Evolutionary conservation across 306 rosid genomes (phyloP).

Genomic region (Medicago lupulina): DNA sequence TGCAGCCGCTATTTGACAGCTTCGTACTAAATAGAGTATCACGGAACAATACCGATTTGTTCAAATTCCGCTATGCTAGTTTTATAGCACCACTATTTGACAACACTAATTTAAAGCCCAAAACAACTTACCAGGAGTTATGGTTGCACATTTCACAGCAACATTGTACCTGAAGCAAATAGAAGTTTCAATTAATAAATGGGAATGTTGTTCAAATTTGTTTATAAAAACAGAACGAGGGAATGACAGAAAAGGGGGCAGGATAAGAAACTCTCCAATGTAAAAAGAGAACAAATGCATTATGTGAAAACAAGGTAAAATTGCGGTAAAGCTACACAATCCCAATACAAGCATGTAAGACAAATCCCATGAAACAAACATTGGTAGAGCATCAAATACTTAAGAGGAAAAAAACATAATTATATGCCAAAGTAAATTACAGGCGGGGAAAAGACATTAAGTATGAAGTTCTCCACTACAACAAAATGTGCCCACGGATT

Average conservation of each 20-base stretch:
- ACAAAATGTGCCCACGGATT: neutral
- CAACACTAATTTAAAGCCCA: constrained; percentile 1
- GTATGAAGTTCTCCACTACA: neutral
- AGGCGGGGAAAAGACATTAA: constrained; percentile 4
- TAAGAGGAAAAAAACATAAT: neutral
- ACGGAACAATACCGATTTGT: no score
- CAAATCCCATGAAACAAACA: constrained; percentile 9
- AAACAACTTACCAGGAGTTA: constrained; percentile 82
- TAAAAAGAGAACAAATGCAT: constrained; percentile 1
- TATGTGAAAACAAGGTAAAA: constrained; percentile 10
- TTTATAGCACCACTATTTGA: no score
- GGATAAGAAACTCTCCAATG: constrained; percentile 15
- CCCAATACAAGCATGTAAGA: constrained; percentile 13
- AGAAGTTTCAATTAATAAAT: constrained; percentile 28
- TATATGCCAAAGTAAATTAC: neutral
- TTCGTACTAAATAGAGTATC: no score
- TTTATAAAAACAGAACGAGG: constrained; percentile 12
- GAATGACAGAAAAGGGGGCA: neutral
- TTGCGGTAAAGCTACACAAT: neutral
- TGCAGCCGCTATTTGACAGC: no score
- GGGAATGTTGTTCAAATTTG: neutral
- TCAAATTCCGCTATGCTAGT: no score
- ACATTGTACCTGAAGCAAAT: constrained; percentile 76
- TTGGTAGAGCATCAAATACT: neutral
- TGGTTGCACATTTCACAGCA: constrained; percentile 97